Conservation (phyloP, 1,284 basidiomycete species). For the Marasmius oreades region DNA sequence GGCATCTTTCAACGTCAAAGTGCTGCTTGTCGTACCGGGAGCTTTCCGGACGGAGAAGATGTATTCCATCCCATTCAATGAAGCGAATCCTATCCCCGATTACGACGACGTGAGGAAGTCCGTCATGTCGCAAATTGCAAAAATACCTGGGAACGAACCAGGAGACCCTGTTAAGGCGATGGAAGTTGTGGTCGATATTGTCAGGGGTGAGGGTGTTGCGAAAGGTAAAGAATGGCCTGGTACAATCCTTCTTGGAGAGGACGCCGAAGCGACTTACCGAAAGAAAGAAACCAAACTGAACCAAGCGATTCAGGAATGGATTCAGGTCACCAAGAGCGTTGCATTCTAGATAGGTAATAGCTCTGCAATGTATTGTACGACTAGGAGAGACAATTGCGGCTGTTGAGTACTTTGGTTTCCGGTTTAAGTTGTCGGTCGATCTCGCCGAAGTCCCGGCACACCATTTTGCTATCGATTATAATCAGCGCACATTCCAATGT, state of each 20-base stretch:
- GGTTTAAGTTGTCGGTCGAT: too few relatives aligned
- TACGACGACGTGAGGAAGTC: conserved; percentile 21
- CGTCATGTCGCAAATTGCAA: conserved; percentile 13
- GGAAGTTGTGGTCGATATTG: conserved; percentile 27
- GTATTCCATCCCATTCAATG: conserved; percentile 15
- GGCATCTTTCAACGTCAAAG: conserved; percentile 24
- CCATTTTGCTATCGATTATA: background rate
- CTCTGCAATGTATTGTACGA: background rate
- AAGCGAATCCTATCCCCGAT: conserved; percentile 19
- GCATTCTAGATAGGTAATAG: conserved; percentile 10
- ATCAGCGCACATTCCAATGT: background rate
- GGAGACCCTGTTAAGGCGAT: conserved; percentile 30
- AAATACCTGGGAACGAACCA: conserved; percentile 20
- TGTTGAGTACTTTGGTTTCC: too few relatives aligned
- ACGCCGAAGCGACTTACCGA: conserved; percentile 23
- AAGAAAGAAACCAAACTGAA: conserved; percentile 19
- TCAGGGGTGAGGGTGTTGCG: conserved; percentile 26
- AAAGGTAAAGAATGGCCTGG: conserved; percentile 21
- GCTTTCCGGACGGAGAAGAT: conserved; percentile 27
- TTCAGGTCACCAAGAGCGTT: conserved; percentile 21
- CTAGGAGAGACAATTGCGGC: too few relatives aligned
- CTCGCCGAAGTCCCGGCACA: background rate
- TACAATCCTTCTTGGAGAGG: conserved; percentile 25
- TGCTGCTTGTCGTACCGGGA: conserved; percentile 30
- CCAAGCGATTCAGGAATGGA: conserved; percentile 26